These are phyloP conservation scores for Cladobotryum protrusum DNA, from an alignment of 2,329 filamentous ascomycete genomes.

Conservation along the genomic window DNA sequence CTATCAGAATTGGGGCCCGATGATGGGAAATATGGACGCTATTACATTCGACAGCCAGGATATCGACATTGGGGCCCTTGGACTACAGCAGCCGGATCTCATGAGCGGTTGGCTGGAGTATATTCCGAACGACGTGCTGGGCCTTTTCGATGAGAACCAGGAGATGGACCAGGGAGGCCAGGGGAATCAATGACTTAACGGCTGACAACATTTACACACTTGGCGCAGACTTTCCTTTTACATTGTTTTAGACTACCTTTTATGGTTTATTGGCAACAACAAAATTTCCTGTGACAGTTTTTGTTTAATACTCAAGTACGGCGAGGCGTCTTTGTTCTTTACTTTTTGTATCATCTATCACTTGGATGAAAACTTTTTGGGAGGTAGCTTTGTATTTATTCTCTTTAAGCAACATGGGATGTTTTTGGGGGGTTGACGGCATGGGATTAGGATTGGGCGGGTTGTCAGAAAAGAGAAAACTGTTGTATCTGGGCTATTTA, in stretches of 20 bases:
- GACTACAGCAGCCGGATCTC: slow-evolving; percentile 53
- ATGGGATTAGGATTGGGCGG: neutral
- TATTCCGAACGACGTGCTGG: slow-evolving; percentile 59
- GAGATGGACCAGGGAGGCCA: slow-evolving; percentile 20
- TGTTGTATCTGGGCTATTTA: no score
- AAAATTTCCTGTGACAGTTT: neutral
- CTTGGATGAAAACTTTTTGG: no score
- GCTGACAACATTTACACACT: no score
- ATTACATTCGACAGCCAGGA: slow-evolving; percentile 74
- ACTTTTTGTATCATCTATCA: no score
- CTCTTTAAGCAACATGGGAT: no score
- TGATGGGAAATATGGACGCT: slow-evolving; percentile 34
- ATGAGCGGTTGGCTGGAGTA: slow-evolving; percentile 69
- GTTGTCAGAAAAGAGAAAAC: neutral
- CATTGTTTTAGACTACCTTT: neutral
- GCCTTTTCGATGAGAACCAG: slow-evolving; percentile 41
- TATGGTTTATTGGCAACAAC: no score
- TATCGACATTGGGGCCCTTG: slow-evolving; percentile 65
- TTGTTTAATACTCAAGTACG: neutral
- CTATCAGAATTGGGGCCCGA: slow-evolving; percentile 25
- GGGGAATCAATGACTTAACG: neutral
- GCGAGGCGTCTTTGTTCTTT: neutral
- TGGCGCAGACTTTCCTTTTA: neutral
- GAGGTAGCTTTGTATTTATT: no score
- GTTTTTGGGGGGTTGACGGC: neutral